phyloP scores from a whole-genome alignment of 495 filamentous ascomycete species.

The Aspergillus sclerotiicarbonarius region DNA sequence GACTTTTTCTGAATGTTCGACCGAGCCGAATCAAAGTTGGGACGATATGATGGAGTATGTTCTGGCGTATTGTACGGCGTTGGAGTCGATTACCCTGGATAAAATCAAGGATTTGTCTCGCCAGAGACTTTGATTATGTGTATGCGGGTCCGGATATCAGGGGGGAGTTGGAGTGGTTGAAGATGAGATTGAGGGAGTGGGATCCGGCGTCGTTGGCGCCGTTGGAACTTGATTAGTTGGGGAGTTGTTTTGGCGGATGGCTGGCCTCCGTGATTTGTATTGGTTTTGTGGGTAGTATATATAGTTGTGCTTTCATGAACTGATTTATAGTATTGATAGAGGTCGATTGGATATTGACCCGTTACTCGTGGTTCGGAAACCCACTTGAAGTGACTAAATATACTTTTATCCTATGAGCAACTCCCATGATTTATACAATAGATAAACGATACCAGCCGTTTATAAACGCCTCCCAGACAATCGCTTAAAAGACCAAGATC shows the following conservation, averaged over 20 bases:
- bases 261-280: too few relatives aligned
- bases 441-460: conserved; percentile 3
- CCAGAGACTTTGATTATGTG: not conserved
- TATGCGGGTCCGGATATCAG: not conserved
- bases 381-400: too few relatives aligned
- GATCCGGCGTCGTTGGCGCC: not conserved
- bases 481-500: conserved; percentile 40
- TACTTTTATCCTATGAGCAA: not conserved
- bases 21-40: not conserved
- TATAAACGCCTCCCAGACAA: conserved; percentile 18
- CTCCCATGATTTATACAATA: conserved; percentile 1
- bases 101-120: not conserved
- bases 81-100: not conserved
- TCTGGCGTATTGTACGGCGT: not conserved
- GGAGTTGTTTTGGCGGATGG: too few relatives aligned
- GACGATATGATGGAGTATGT: not conserved
- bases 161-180: not conserved
- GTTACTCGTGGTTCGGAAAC: too few relatives aligned
- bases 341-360: too few relatives aligned
- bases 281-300: too few relatives aligned
- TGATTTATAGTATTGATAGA: too few relatives aligned
- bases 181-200: not conserved
- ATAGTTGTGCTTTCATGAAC: too few relatives aligned
- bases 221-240: too few relatives aligned
- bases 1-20: not conserved